Conservation (phyloP, 108 stramenopile genomes). For the Craspedostauros australis region DNA sequence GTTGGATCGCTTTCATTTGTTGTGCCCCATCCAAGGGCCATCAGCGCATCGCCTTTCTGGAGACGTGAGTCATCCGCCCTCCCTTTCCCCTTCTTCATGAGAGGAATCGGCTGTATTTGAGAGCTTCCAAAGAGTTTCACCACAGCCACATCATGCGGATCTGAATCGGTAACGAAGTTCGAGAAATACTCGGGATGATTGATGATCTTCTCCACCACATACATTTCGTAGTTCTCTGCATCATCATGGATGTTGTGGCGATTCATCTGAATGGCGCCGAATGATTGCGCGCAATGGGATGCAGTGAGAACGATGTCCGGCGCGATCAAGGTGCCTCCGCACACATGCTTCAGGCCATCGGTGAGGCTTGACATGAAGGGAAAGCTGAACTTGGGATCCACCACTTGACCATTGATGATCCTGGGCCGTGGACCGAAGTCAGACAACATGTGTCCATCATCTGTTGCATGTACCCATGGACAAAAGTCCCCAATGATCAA, state of each 20-base stretch:
- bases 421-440: too few species aligned
- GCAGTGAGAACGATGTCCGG: slow-evolving; percentile 2
- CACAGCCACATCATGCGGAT: slow-evolving; percentile 1
- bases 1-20: background rate
- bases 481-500: too few species aligned
- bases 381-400: too few species aligned
- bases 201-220: background rate
- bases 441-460: too few species aligned
- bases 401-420: too few species aligned
- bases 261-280: background rate
- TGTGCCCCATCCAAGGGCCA: background rate
- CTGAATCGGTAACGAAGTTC: background rate
- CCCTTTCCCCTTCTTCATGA: too few species aligned
- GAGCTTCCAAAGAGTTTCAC: background rate
- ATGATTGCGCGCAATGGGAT: background rate
- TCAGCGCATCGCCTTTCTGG: background rate
- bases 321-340: too few species aligned
- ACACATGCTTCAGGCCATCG: too few species aligned
- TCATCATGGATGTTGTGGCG: background rate
- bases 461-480: too few species aligned
- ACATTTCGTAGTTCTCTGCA: background rate
- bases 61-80: background rate
- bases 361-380: too few species aligned
- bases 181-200: slow-evolving; percentile 3
- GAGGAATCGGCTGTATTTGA: background rate